Evolutionary conservation across 805 yeast species (phyloP).

Genomic region (Saccharomycopsis oosterbeekiorum): DNA sequence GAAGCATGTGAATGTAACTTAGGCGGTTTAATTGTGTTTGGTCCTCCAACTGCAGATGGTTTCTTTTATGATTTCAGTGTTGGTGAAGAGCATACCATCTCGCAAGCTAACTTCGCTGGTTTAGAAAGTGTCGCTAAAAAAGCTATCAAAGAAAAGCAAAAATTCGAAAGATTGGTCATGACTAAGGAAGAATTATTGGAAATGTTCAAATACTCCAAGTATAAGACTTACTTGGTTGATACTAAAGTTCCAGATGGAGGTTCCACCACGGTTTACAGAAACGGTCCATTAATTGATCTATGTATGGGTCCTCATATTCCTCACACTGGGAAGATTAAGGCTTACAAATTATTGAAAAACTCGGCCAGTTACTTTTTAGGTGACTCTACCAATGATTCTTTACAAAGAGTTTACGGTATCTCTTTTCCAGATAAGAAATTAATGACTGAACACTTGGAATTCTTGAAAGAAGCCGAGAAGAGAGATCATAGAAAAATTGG

Average conservation of each 20-base stretch:
- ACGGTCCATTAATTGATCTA: conserved; percentile 94
- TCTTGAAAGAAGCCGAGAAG: conserved; percentile 89
- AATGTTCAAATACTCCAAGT: conserved; percentile 94
- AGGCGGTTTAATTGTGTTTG: conserved; percentile 87
- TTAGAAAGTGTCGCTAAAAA: conserved; percentile 81
- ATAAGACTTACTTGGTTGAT: conserved; percentile 78
- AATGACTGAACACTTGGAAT: conserved; percentile 90
- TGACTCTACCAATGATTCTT: conserved; percentile 83
- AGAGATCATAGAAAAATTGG: conserved; percentile 97
- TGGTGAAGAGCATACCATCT: conserved; percentile 60
- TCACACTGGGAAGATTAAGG: conserved; percentile 93
- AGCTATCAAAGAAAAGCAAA: conserved; percentile 91
- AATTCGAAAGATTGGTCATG: conserved; percentile 86
- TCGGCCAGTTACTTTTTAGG: conserved; percentile 95
- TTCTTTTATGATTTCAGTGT: conserved; percentile 95
- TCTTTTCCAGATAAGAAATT: conserved; percentile 97
- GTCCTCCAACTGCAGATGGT: conserved; percentile 97
- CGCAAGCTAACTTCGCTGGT: conserved; percentile 73
- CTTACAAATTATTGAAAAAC: conserved; percentile 87
- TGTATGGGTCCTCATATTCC: conserved; percentile 98
- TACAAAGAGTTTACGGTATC: conserved; percentile 96
- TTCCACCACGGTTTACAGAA: conserved; percentile 91
- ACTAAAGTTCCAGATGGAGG: conserved; percentile 94
- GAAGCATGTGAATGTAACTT: conserved; percentile 95
- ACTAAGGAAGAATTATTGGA: conserved; percentile 82